These are phyloP conservation scores for Trametes maxima DNA, from an alignment of 768 basidiomycete genomes.

Conservation along the genomic window DNA sequence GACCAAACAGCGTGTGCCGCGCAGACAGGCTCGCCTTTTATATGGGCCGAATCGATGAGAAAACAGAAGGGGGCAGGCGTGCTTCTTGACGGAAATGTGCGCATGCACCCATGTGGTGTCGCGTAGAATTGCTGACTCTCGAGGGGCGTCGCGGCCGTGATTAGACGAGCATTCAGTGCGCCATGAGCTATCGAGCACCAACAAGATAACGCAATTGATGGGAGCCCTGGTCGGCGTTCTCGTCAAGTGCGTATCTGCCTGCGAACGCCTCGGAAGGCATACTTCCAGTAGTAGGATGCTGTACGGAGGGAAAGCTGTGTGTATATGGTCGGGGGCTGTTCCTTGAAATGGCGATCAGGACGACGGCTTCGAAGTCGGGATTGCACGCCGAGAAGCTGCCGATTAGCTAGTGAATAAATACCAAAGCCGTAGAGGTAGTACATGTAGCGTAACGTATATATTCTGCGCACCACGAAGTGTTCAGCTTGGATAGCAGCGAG, in stretches of 20 bases:
- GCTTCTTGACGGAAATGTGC: conserved; percentile 15
- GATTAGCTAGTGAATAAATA: conserved; percentile 21
- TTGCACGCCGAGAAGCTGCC: neutral
- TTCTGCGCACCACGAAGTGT: conserved; percentile 20
- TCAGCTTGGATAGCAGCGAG: conserved; percentile 3
- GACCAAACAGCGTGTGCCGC: neutral
- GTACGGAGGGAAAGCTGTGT: neutral
- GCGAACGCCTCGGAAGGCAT: neutral
- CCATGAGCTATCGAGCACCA: neutral
- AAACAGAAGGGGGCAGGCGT: neutral
- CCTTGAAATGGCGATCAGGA: conserved; percentile 11
- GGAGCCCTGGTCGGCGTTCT: neutral
- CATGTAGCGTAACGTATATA: conserved; percentile 16
- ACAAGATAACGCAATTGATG: conserved; percentile 12
- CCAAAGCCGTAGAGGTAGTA: conserved; percentile 18
- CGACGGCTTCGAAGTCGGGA: neutral
- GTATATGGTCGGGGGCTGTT: neutral
- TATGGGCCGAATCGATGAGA: conserved; percentile 18
- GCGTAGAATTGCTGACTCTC: neutral
- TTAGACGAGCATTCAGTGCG: neutral
- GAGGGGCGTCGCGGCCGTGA: conserved; percentile 2
- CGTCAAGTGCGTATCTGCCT: neutral
- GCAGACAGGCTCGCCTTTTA: neutral
- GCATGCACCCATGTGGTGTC: conserved; percentile 8
- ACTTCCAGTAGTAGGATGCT: neutral